Conservation (phyloP, 2,329 filamentous ascomycete species). For the Pestalotiopsis sp. region DNA sequence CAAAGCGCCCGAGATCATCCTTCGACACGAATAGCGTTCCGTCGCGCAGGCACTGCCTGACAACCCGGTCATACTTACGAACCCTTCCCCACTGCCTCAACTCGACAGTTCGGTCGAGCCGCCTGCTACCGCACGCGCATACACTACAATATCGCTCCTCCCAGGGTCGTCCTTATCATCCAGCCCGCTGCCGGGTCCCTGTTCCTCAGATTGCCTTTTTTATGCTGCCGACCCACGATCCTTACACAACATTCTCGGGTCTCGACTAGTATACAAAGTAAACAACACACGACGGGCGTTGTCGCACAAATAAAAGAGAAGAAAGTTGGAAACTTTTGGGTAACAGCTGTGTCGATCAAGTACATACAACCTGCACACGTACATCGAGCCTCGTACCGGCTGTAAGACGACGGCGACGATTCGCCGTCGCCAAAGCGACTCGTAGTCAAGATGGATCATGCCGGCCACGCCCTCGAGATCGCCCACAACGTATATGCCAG, state of each 20-base stretch:
- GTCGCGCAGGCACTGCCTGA: not conserved
- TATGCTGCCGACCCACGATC: conserved; percentile 6
- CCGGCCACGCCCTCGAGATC: conserved; percentile 36
- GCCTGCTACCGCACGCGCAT: not conserved
- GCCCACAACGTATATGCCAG: conserved; percentile 43
- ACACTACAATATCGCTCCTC: not conserved
- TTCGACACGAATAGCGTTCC: conserved; percentile 8
- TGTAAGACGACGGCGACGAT: conserved; percentile 12
- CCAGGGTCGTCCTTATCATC: not conserved
- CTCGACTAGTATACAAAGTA: not conserved
- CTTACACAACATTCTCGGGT: not conserved
- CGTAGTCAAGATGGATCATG: conserved; percentile 37
- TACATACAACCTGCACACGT: not conserved
- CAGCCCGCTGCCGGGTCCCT: not conserved
- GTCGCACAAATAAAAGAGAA: not conserved
- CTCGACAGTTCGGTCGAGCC: conserved; percentile 3
- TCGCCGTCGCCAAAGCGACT: conserved; percentile 18
- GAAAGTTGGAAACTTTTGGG: not conserved
- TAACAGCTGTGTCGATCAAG: not conserved
- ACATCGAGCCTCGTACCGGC: not conserved
- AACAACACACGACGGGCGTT: not conserved
- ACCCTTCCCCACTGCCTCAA: not conserved
- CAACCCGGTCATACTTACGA: not conserved
- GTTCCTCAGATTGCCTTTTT: not conserved
- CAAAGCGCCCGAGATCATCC: not conserved